Conservation (phyloP, 495 filamentous ascomycete species). For the Penicillium taxi region DNA sequence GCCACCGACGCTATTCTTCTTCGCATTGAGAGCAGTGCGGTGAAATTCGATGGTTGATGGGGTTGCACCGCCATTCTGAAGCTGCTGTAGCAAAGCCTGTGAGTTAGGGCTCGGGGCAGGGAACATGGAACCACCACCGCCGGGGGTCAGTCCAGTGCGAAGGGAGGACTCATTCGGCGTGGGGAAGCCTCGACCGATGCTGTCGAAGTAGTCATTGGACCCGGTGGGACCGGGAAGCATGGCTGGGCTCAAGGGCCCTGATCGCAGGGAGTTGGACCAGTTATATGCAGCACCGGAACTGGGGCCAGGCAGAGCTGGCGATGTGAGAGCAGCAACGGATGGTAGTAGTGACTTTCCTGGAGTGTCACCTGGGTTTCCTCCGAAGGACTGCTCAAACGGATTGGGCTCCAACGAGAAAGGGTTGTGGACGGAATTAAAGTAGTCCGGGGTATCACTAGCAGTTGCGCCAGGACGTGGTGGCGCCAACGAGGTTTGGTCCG, state of each 20-base stretch:
- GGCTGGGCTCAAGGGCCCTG: constrained; percentile 90
- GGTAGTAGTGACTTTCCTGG: constrained; percentile 86
- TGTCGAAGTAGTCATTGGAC: constrained; percentile 71
- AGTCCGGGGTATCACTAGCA: constrained; percentile 59
- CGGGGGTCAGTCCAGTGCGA: constrained; percentile 85
- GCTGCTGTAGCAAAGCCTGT: constrained; percentile 66
- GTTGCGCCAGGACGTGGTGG: constrained; percentile 59
- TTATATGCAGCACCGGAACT: constrained; percentile 55
- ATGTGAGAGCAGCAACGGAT: constrained; percentile 83
- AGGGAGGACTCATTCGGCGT: constrained; percentile 97
- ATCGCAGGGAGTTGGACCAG: constrained; percentile 82
- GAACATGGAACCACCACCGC: constrained; percentile 97
- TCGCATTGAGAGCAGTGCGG: constrained; percentile 77
- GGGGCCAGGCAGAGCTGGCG: constrained; percentile 72
- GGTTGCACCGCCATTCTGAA: constrained; percentile 75
- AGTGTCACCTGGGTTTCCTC: constrained; percentile 60
- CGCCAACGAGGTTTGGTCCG: constrained; percentile 51
- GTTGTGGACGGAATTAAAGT: constrained; percentile 61
- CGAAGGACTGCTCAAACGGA: constrained; percentile 92
- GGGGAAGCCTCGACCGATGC: constrained; percentile 78
- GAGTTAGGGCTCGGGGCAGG: constrained; percentile 83
- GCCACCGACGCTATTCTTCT: constrained; percentile 51
- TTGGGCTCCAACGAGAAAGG: constrained; percentile 80
- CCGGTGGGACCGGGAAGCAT: constrained; percentile 86
- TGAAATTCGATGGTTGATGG: constrained; percentile 92